Base-by-base conservation (phyloP, 345 rosid genomes). In the Triadica sebifera region DNA sequence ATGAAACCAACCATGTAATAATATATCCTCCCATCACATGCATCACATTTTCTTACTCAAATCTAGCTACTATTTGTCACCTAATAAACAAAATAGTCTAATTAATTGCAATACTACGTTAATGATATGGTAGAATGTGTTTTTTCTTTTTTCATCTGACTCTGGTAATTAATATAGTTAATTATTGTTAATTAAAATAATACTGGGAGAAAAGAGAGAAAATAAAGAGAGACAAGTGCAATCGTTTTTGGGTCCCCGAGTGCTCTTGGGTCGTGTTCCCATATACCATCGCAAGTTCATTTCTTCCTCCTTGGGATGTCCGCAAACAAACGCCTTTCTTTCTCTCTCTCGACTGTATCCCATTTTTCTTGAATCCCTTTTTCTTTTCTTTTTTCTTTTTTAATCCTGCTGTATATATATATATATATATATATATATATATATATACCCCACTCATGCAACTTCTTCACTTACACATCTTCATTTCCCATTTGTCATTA, bases 301-400 rank as follows among this genome's bases (percentile, higher is more conserved):
- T 74, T 76, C 76, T 73, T 73, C 85, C 85, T 67, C 78, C 80
- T 85, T 81, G 87, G 86, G 92, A 88, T 87, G 87, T 86, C 89
- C 87, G 86, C 82, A 82, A 78, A 76, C 81, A 81, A 82, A 70
- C 75, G 39, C 66, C 81, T 75, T 67, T 73, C 47, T 71, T 67
- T 70, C 65, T 63, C 50, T 68, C 67, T 52, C 63, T 67, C 41
- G 6, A 58, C 61, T 45, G 38, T 29, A 69, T 22, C 37, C 70
- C 43, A 9, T 60, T 60, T 53, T 10, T 41, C 47, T 17, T 69
- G 1, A 67, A 45, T 2, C 56, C 6, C 34, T 60, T 41, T 62
- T 69, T 64, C 6, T 29, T 29, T 29, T 29, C 1, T 2, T 29
- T 29, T 29, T 29, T 29, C 34, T 29, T 29, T 41, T 34, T 51